Conservation (phyloP, 23 red algal genomes). For the Gracilaria gracilis region DNA sequence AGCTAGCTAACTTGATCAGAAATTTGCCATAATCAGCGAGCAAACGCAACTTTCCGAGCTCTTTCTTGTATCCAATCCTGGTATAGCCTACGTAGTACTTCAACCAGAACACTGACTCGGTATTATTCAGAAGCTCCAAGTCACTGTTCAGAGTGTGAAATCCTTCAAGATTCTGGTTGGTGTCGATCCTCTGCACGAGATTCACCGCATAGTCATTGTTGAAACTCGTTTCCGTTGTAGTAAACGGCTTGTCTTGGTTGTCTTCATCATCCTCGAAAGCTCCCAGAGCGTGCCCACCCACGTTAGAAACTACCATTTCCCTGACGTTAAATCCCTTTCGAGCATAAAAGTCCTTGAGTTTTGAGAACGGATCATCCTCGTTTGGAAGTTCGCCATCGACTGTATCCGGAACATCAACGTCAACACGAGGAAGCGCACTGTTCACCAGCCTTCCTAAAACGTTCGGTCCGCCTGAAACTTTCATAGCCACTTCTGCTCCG, state of each 20-base stretch:
- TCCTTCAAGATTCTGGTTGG: slow-evolving; percentile 9
- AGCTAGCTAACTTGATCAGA: slow-evolving; percentile 24
- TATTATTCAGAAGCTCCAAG: slow-evolving; percentile 30
- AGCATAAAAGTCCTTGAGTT: slow-evolving; percentile 20
- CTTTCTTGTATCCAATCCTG: not conserved
- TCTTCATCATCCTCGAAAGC: slow-evolving; percentile 34
- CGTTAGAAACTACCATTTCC: slow-evolving; percentile 52
- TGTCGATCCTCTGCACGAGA: slow-evolving; percentile 38
- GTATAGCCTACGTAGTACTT: slow-evolving; percentile 38
- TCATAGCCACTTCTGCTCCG: slow-evolving; percentile 37
- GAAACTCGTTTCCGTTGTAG: slow-evolving; percentile 29
- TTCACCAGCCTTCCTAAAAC: slow-evolving; percentile 16
- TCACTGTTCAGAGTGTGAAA: slow-evolving; percentile 40
- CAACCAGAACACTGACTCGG: slow-evolving; percentile 25
- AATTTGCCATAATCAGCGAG: slow-evolving; percentile 29
- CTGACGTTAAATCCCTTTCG: slow-evolving; percentile 32
- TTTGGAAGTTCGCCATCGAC: slow-evolving; percentile 43
- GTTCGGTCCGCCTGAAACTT: slow-evolving; percentile 10
- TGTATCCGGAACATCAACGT: slow-evolving; percentile 28
- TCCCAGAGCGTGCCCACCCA: slow-evolving; percentile 48
- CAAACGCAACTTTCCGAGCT: slow-evolving; percentile 5
- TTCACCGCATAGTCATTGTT: slow-evolving; percentile 52
- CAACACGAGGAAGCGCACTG: not conserved
- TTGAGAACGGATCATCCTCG: slow-evolving; percentile 11
- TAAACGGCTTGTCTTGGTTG: slow-evolving; percentile 28